Base-by-base conservation (phyloP, 805 yeast species). In the Sugiyamaella chiloensis region DNA sequence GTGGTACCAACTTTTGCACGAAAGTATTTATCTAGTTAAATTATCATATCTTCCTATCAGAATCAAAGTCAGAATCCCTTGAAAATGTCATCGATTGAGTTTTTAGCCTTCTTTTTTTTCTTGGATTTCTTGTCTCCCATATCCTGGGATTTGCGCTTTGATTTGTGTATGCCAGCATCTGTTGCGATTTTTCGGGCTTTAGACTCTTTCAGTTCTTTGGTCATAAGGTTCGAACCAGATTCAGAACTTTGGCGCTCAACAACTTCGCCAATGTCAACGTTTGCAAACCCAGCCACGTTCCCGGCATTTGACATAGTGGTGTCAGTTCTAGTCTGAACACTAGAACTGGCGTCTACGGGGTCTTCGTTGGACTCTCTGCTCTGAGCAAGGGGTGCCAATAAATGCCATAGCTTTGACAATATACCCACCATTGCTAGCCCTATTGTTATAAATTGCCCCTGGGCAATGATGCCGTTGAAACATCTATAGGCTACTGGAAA, bases 1-100 rank as follows among this genome's bases (percentile, higher is more conserved):
- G 86, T 89, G 51, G 76, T 93, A 65, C 99, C 98, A 58, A 89
- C 82, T 52, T 91, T 93, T 83, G 98, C 96, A 51, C 74, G 79
- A 55, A 71, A 68, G 56, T 78, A 69, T 58, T 60, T 78, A 36
- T 34, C 24, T 34, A 34, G 20, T 8, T 34, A 7, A 12, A 16
- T 9, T 14, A 16, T 11, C 23, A 42, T 23, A 5, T 24, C 8
- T 17, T 11, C 12, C 27, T 37, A 29, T 17, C 5, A 7, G 7
- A 8, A 8, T 36, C n/a, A 8, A 32, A 8, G 27, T 27, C 16
- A 31, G 52, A 46, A 79, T 1, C 87, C 88, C 32, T 40, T 40
- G 65, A 86, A 86, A 12, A 87, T 86, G 57, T 80, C 86, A 63
- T 85, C 93, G 47, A 87, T 87, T 8, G 81, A 83, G 40, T 74